These are phyloP conservation scores for Neospermospora avenae DNA, from an alignment of 2,329 filamentous ascomycete species.

Conservation along the genomic window DNA sequence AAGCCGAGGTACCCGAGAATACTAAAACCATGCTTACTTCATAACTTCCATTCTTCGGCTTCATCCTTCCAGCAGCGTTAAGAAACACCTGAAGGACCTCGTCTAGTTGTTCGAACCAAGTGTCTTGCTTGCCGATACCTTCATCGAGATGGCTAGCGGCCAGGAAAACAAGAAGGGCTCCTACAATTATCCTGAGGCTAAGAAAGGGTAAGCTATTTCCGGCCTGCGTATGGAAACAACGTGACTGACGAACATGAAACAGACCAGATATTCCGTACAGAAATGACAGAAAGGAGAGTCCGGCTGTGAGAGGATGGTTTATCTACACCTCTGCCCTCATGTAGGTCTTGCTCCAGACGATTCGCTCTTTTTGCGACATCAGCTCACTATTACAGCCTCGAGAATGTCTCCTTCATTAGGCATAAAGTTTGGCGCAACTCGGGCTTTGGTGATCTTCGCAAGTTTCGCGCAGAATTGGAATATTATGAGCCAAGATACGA, in stretches of 20 bases:
- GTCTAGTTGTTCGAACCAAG: neutral
- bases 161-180: conserved; percentile 12
- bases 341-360: conserved; percentile 4
- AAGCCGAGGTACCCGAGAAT: neutral
- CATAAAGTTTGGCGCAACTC: conserved; percentile 21
- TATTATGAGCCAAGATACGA: conserved; percentile 22
- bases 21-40: neutral
- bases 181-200: conserved; percentile 16
- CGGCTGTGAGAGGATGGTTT: conserved; percentile 16
- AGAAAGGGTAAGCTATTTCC: conserved; percentile 10
- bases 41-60: neutral
- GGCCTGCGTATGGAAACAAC: neutral
- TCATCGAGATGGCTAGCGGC: conserved; percentile 5
- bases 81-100: neutral
- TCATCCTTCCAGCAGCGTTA: neutral
- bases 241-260: conserved; percentile 8
- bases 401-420: conserved; percentile 16
- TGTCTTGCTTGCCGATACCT: neutral
- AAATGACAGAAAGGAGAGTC: conserved; percentile 20
- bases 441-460: conserved; percentile 18
- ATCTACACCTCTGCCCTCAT: conserved; percentile 15
- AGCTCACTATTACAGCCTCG: conserved; percentile 19
- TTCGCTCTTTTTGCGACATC: neutral
- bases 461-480: conserved; percentile 20
- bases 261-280: conserved; percentile 21